Base-by-base conservation (phyloP, 2,329 filamentous ascomycete species). In the Monosporascus cannonballus region DNA sequence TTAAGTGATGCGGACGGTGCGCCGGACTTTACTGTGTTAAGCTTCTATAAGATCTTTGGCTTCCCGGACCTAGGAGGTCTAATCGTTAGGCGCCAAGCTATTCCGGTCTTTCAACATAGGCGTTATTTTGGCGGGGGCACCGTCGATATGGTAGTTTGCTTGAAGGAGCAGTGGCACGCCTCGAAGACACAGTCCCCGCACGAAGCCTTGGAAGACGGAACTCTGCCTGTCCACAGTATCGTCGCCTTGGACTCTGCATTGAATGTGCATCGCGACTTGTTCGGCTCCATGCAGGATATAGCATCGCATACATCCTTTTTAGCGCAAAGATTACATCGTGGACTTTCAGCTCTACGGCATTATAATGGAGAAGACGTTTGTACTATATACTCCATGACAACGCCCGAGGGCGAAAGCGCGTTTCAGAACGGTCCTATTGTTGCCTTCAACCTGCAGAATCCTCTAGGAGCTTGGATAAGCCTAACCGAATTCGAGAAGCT, bases 1-100 rank as follows among this genome's bases (percentile, higher is more conserved):
- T 73, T 97, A 2, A 76, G 81, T 51, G 72, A 88, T 59, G 61
- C 77, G 0, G 72, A 75, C 0, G 66, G 71, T 1, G 84, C 87
- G 0, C 89, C 93, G 1, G 93, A 97, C 67, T 97, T 97, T 59
- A 86, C 83, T 0, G 87, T 90, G 0, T 64, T 97, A 42, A 96
- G 92, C 68, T 84, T 97, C 58, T 95, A 96, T 73, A 99, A 97
- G 69, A 92, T 96, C n/a, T 97, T 97, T 68, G 93, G 94, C 1
- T 96, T 96, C 59, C 93, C 93, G 0, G 90, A 97, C 66, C 75
- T 97, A 2, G 93, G 93, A 2, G 91, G 86, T 1, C 72, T 99
- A 53, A 84, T 97, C 30, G 84, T 97, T 14, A 84, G 87, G 42
- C 91, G 89, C 60, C 77, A 81, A 34, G 81, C 88, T 14, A 83